Evolutionary conservation across 2,329 filamentous ascomycete species (phyloP), one percentile per base, ranked within the genome.

Genomic region (Penicillium sp.): DNA sequence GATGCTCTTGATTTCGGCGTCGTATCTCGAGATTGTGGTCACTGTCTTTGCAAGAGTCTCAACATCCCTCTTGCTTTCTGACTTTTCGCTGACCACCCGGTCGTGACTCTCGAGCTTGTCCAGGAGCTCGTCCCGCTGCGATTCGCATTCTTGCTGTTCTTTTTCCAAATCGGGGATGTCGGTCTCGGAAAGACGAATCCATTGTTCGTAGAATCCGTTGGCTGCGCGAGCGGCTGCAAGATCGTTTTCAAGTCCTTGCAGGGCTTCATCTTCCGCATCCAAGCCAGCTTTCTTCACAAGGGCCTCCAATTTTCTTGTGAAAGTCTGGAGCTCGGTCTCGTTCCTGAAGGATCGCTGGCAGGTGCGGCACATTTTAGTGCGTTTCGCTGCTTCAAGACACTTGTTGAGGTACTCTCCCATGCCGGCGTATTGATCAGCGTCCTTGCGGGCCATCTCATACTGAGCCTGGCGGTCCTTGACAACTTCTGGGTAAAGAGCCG

Each of bases 41-140:
- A 97, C 87, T 2, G 89, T 91, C 74, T 90, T 92, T 46, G 83
- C 83, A 64, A 97, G 81, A 2, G 87, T 85, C 60, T 96, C 91
- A 6, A 94, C 79, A 40, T 95, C 90, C 66, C 86, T 83, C 69
- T 88, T 88, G 46, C 84, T 85, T 60, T 89, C 85, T 54, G 86
- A 84, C 22, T 77, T 76, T 46, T 88, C 83, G 44, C 83, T 80
- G 54, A 95, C 87, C 3, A 79, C 73, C 37, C 82, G 83, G 66
- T 96, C 92, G 62, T 87, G 82, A 53, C 85, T 82, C 70, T 92
- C 89, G 2, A 91, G 77, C 57, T 83, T 81, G 39, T 82, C 81
- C 52, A 91, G 78, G 22, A 90, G 74, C 18, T 75, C 73, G 51
- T 86, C 84, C 60, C 84, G 84, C 67, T 92, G 86, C 24, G 82